Conservation (phyloP, 306 rosid species). For the Trifolium subterraneum region DNA sequence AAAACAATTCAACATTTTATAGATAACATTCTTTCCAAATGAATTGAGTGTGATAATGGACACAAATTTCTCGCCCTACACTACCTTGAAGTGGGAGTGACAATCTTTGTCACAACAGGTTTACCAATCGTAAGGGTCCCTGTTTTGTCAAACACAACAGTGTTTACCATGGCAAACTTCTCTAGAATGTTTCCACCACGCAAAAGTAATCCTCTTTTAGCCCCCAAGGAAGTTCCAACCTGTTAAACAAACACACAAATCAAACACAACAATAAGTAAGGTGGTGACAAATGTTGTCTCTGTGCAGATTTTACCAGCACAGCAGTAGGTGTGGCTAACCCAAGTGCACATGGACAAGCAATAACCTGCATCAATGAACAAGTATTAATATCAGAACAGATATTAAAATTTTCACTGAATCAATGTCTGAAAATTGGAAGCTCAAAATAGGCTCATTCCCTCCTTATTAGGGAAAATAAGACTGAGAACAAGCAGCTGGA, state of each 20-base stretch:
- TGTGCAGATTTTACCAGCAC: constrained; percentile 74
- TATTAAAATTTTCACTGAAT: constrained; percentile 19
- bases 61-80: constrained; percentile 19
- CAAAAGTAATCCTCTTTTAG: constrained; percentile 84
- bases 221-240: constrained; percentile 99
- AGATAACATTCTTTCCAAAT: constrained; percentile 21
- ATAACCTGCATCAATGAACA: constrained; percentile 69
- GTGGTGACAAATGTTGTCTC: constrained; percentile 28
- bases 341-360: constrained; percentile 99
- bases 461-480: constrained; percentile 12
- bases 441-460: constrained; percentile 24
- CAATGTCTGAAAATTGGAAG: constrained; percentile 38
- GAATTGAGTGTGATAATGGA: constrained; percentile 17
- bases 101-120: constrained; percentile 86
- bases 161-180: constrained; percentile 82
- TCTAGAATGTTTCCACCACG: constrained; percentile 95
- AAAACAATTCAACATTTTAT: constrained; percentile 2
- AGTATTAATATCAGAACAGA: constrained; percentile 26
- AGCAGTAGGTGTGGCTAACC: constrained; percentile 98
- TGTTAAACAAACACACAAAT: constrained; percentile 46
- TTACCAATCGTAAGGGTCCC: constrained; percentile 95
- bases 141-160: constrained; percentile 94
- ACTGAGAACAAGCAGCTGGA: constrained; percentile 6
- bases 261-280: constrained; percentile 22
- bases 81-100: constrained; percentile 63